phyloP scores from a whole-genome alignment of 1,139 yeast species.

The Yueomyces sp. region DNA sequence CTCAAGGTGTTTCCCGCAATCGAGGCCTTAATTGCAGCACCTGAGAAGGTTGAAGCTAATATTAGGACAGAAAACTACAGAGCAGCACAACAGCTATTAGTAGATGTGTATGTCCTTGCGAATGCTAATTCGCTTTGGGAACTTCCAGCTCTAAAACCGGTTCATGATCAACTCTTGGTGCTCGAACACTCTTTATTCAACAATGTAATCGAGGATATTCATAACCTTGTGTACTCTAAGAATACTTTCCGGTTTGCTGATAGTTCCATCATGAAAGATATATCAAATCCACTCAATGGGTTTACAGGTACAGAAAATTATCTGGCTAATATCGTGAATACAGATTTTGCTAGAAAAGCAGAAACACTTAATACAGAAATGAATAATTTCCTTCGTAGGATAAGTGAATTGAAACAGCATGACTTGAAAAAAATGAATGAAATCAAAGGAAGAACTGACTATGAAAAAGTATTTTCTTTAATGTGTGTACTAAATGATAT shows the following conservation, averaged over 20 bases:
- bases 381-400: constrained; percentile 30
- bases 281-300: constrained; percentile 14
- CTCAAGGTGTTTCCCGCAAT: constrained; percentile 62
- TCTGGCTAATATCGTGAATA: constrained; percentile 43
- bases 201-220: constrained; percentile 64
- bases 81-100: constrained; percentile 53
- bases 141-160: constrained; percentile 43
- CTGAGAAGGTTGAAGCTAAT: constrained; percentile 51
- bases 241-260: constrained; percentile 6
- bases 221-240: constrained; percentile 59
- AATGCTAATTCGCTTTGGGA: constrained; percentile 49
- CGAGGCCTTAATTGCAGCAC: constrained; percentile 45
- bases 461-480: constrained; percentile 26
- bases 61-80: constrained; percentile 58
- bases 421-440: not conserved
- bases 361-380: constrained; percentile 27
- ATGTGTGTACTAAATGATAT: constrained; percentile 49
- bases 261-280: constrained; percentile 10
- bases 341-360: constrained; percentile 43
- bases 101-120: constrained; percentile 43
- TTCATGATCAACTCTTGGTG: constrained; percentile 44
- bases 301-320: constrained; percentile 44
- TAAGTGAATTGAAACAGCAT: constrained; percentile 2
- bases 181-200: constrained; percentile 61
- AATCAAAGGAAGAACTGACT: constrained; percentile 8